A percentile compares a stretch with the other conserved stretches of the same genome.
Conservation (phyloP, 495 filamentous ascomycete species). For the Tricharina praecox region DNA sequence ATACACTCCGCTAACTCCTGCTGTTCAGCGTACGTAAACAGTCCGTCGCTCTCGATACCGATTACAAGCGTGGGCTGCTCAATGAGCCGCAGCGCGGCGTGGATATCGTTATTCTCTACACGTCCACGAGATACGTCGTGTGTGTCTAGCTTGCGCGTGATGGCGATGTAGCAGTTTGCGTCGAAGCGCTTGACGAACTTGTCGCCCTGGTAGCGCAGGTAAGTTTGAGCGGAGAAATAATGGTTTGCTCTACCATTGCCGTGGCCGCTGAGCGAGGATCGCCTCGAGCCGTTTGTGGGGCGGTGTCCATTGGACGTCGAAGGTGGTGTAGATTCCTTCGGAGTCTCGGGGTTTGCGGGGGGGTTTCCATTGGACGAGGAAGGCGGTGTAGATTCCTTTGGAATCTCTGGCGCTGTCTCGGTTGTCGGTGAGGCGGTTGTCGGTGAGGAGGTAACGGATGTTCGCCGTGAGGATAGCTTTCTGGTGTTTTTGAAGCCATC, state of each 20-base stretch:
- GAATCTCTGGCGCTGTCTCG: neutral
- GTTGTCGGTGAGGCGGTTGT: neutral
- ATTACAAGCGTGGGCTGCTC: conserved; percentile 76
- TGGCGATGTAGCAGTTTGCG: conserved; percentile 96
- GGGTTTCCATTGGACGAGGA: neutral
- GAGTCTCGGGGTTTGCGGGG: too few species aligned
- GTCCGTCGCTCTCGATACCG: conserved; percentile 83
- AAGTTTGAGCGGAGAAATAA: conserved; percentile 93
- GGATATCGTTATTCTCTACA: conserved; percentile 30
- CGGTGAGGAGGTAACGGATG: too few species aligned
- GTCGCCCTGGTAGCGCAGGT: conserved; percentile 89
- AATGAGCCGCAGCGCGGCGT: conserved; percentile 60
- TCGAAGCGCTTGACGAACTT: conserved; percentile 97
- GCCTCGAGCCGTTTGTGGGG: too few species aligned
- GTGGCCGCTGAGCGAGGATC: too few species aligned
- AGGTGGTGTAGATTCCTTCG: too few species aligned
- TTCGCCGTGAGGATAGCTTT: conserved; percentile 25
- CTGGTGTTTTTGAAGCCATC: conserved; percentile 56
- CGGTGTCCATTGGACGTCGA: too few species aligned
- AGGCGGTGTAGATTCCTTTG: conserved; percentile 7
- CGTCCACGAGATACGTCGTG: conserved; percentile 78
- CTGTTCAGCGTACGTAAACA: conserved; percentile 95
- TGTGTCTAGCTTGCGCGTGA: conserved; percentile 96
- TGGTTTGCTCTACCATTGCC: conserved; percentile 32
- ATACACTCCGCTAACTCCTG: conserved; percentile 75